Conservation (phyloP, 1,139 yeast species). For the Hanseniaspora gamundiae region DNA sequence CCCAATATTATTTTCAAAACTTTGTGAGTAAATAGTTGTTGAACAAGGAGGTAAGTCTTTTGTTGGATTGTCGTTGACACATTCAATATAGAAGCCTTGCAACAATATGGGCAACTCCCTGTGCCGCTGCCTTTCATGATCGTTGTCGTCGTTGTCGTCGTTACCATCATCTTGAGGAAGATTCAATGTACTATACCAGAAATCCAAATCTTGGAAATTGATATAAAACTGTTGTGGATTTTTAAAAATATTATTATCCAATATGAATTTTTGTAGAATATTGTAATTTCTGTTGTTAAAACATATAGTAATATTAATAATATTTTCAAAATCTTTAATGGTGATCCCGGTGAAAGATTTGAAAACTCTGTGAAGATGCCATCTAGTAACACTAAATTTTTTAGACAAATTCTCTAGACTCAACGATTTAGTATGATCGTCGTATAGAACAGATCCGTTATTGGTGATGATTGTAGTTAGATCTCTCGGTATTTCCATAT, state of each 20-base stretch:
- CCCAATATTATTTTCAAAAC: no score
- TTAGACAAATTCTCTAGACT: neutral
- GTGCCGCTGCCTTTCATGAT: neutral
- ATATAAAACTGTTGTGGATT: neutral
- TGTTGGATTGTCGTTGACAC: slow-evolving; percentile 1
- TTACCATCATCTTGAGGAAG: no score
- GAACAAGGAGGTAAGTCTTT: neutral
- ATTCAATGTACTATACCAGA: neutral
- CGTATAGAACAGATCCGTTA: neutral
- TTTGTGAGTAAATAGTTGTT: no score
- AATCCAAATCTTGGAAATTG: neutral
- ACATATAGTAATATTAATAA: neutral
- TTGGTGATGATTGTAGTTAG: neutral
- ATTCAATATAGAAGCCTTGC: neutral
- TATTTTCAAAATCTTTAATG: slow-evolving; percentile 1
- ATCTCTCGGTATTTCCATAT: neutral
- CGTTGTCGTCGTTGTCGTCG: neutral
- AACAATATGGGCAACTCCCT: neutral
- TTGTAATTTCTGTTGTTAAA: neutral
- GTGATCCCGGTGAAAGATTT: slow-evolving; percentile 1
- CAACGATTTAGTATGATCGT: slow-evolving; percentile 1
- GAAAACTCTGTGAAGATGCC: slow-evolving; percentile 2
- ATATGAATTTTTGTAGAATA: neutral
- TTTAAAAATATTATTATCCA: neutral
- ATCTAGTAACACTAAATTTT: neutral